A percentile compares a stretch with the other conserved stretches of the same genome.
phyloP scores from a whole-genome alignment of 768 basidiomycete species.

The Amanita inopinata region DNA sequence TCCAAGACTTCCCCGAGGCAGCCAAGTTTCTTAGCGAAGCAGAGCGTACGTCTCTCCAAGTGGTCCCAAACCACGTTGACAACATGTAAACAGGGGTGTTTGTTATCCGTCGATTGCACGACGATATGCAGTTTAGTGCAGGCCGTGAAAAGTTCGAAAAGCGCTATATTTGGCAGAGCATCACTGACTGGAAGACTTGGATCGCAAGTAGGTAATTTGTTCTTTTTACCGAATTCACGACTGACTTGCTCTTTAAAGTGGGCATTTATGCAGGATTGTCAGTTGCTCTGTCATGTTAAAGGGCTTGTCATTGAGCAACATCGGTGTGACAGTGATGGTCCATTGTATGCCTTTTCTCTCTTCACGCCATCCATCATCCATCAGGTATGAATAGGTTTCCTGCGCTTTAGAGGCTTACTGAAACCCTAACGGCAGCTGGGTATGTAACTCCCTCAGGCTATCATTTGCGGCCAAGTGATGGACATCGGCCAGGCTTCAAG shows the following conservation, averaged over 20 bases:
- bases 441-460: not conserved
- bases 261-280: conserved; percentile 66
- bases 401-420: not conserved
- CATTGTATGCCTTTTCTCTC: conserved; percentile 42
- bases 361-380: conserved; percentile 46
- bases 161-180: conserved; percentile 48
- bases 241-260: conserved; percentile 29
- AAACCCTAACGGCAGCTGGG: not conserved
- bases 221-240: conserved; percentile 1
- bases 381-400: conserved; percentile 31
- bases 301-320: conserved; percentile 2
- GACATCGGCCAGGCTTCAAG: conserved; percentile 32
- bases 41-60: conserved; percentile 35
- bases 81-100: conserved; percentile 35
- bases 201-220: conserved; percentile 40
- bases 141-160: conserved; percentile 46
- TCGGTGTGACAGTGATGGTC: conserved; percentile 45
- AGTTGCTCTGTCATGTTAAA: conserved; percentile 12
- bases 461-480: not conserved
- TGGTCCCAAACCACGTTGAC: not conserved
- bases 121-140: conserved; percentile 58
- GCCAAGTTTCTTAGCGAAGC: conserved; percentile 58
- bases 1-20: conserved; percentile 72
- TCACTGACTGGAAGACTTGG: conserved; percentile 69
- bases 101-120: conserved; percentile 53